A percentile compares a stretch with the other conserved stretches of the same genome.
These are phyloP conservation scores for Nevesoporus exiguus DNA, from an alignment of 768 basidiomycete species.

Conservation along the genomic window DNA sequence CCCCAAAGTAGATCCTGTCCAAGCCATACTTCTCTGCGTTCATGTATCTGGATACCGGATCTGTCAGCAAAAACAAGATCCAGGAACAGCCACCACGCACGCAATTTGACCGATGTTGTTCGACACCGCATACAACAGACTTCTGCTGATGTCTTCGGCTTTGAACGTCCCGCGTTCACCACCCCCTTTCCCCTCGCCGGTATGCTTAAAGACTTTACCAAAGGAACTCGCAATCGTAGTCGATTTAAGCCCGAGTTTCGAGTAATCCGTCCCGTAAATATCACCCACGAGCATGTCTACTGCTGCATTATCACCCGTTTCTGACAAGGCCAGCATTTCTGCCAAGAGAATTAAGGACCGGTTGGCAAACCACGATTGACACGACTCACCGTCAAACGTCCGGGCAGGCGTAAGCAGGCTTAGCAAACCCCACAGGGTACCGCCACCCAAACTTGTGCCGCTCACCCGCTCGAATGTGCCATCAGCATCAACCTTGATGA, in stretches of 20 bases:
- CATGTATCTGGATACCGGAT: conserved; percentile 60
- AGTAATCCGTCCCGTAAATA: conserved; percentile 98
- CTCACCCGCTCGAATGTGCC: conserved; percentile 95
- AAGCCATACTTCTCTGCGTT: conserved; percentile 98
- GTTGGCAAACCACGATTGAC: conserved; percentile 1
- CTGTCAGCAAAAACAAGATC: conserved; percentile 12
- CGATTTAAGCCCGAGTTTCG: conserved; percentile 91
- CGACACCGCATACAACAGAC: conserved; percentile 91
- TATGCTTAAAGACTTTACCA: conserved; percentile 96
- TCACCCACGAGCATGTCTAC: conserved; percentile 99
- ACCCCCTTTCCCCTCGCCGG: conserved; percentile 38
- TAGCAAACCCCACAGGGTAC: conserved; percentile 94
- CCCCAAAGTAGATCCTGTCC: conserved; percentile 97
- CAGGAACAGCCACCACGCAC: conserved; percentile 51
- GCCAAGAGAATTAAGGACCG: conserved; percentile 14
- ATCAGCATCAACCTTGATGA: conserved; percentile 96
- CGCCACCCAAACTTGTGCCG: conserved; percentile 95
- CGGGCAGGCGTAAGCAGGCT: conserved; percentile 93
- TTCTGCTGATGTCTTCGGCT: conserved; percentile 91
- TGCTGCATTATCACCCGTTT: conserved; percentile 86
- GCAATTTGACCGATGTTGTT: conserved; percentile 99
- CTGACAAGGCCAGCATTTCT: conserved; percentile 97
- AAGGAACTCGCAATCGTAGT: conserved; percentile 98
- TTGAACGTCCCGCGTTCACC: conserved; percentile 69
- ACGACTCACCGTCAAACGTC: conserved; percentile 87